Evolutionary conservation across 1,139 yeast species (phyloP).

Genomic region (Diutina scorzettiae): DNA sequence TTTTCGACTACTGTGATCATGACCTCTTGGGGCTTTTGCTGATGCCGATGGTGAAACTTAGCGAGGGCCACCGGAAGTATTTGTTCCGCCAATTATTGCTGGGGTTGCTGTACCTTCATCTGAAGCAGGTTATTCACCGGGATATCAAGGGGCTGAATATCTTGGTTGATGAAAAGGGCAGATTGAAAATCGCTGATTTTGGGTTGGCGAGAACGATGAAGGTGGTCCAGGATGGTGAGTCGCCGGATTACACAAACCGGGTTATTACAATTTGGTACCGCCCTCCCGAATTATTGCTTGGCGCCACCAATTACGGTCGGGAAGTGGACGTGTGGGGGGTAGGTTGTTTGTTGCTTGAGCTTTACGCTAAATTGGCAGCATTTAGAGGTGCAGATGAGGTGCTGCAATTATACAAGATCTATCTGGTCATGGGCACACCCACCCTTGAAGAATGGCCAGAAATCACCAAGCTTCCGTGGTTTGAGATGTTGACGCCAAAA

Average conservation of each 20-base stretch:
- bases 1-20: conserved; percentile 87
- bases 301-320: conserved; percentile 80
- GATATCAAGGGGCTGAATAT: conserved; percentile 94
- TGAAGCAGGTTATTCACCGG: conserved; percentile 71
- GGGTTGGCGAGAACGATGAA: conserved; percentile 84
- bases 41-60: conserved; percentile 56
- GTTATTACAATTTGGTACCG: conserved; percentile 96
- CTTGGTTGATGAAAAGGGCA: conserved; percentile 59
- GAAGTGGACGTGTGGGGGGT: conserved; percentile 97
- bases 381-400: conserved; percentile 88
- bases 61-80: conserved; percentile 62
- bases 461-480: conserved; percentile 78
- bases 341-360: conserved; percentile 80
- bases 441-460: conserved; percentile 65
- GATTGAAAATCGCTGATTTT: conserved; percentile 80
- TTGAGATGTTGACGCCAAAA: conserved; percentile 64
- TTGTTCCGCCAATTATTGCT: conserved; percentile 65
- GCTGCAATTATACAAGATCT: conserved; percentile 67
- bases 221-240: conserved; percentile 35
- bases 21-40: conserved; percentile 82
- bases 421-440: conserved; percentile 83
- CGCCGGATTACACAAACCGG: conserved; percentile 78
- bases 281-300: conserved; percentile 87
- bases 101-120: conserved; percentile 76
- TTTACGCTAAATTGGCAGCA: conserved; percentile 62